Evolutionary conservation across 2,329 filamentous ascomycete species (phyloP), one percentile per base, ranked within the genome.

Genomic region (Fusarium tjaetaba): DNA sequence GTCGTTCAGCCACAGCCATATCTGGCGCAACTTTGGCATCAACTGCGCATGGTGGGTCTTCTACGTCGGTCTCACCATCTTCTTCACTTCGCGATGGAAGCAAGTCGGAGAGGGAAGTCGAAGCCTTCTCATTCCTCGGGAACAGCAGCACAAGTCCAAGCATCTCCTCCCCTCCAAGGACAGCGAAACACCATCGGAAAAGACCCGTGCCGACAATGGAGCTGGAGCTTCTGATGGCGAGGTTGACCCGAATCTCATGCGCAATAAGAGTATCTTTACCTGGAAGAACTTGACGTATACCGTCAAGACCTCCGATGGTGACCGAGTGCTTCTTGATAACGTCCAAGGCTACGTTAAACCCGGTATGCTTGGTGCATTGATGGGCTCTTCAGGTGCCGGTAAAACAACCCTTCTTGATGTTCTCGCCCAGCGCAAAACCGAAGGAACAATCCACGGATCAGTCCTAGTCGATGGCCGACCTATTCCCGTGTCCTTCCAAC

Each of bases 391-490:
- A 20, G 94, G 93, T 71, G 94, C 94, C 15, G 94, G 94, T 43
- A 97, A 97, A 82, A 97, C 94, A 0, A 96, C 94, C 0, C 87
- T 97, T 4, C 85, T 97, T 9, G 94, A 96, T 79, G 93, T 94
- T 4, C 87, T 97, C 28, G 94, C 94, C 5, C 93, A 93, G 70
- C 89, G 93, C 71, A 92, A 93, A 62, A 94, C 92, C 1, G 93
- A 94, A 82, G 93, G 93, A 75, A 90, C 92, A 4, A 93, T 96
- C 38, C 85, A 84, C 26, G 94, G 93, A 51, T 90, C 93, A 53
- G 92, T 95, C 83, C 80, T 94, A 58, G 93, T 96, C 16, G 92
- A 96, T 68, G 93, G 93, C 4, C 88, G 88, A 13, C 90, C 89
- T 20, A 87, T 92, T 8, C 92, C 93, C 39, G 86, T 89, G 2